phyloP scores from a whole-genome alignment of 1,284 basidiomycete genomes.

The Rhodotorula sp. region DNA sequence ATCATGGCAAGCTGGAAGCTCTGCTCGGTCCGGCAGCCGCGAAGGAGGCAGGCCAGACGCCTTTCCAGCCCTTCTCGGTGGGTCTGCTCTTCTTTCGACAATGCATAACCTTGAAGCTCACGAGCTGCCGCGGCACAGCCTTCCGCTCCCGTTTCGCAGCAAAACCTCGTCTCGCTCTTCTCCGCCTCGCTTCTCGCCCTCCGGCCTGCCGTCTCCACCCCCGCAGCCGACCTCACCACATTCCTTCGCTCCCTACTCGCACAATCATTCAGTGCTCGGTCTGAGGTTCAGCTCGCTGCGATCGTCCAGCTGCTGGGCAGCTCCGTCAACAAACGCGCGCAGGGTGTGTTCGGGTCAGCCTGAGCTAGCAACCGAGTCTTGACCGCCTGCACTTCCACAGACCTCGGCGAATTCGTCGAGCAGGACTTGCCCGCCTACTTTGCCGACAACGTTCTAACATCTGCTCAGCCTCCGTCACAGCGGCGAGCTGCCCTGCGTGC shows the following conservation, averaged over 20 bases:
- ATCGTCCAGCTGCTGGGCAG: conserved; percentile 66
- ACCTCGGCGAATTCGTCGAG: conserved; percentile 3
- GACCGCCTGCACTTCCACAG: not conserved
- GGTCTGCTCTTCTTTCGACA: conserved; percentile 33
- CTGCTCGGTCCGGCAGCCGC: conserved; percentile 29
- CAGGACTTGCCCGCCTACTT: not conserved
- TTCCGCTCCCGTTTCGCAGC: conserved; percentile 31
- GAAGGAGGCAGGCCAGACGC: conserved; percentile 45
- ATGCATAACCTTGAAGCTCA: not conserved
- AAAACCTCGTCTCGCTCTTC: conserved; percentile 23
- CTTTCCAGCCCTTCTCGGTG: conserved; percentile 53
- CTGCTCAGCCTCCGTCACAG: not conserved
- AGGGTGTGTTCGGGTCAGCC: not conserved
- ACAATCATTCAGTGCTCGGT: conserved; percentile 60
- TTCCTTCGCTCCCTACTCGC: conserved; percentile 50
- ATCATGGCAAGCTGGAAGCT: conserved; percentile 60
- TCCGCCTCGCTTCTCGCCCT: conserved; percentile 24
- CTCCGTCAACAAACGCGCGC: conserved; percentile 70
- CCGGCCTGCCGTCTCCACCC: conserved; percentile 57
- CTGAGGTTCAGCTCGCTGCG: conserved; percentile 62
- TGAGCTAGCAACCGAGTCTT: no score
- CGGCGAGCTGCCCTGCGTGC: conserved; percentile 61
- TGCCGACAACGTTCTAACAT: not conserved
- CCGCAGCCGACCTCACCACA: conserved; percentile 56
- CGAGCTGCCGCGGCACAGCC: not conserved